These are phyloP conservation scores for Colletotrichum tropicale DNA, from an alignment of 2,329 filamentous ascomycete genomes.

Conservation along the genomic window DNA sequence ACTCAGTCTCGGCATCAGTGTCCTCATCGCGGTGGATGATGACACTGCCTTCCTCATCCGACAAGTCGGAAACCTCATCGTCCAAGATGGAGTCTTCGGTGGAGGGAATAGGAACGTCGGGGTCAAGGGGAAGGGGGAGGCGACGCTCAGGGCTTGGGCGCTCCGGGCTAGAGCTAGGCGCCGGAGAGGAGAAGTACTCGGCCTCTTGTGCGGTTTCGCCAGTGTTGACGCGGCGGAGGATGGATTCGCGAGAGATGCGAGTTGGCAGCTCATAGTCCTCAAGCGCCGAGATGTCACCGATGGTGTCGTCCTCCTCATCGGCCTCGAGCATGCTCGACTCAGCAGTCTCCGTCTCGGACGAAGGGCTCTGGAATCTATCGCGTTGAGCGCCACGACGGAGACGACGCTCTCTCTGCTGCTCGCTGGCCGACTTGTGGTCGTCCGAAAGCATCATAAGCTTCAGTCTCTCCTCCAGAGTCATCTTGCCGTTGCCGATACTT, in stretches of 20 bases:
- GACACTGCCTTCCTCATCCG: conserved; percentile 61
- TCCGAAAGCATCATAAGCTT: conserved; percentile 88
- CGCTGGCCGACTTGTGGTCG: conserved; percentile 64
- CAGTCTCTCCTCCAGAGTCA: conserved; percentile 86
- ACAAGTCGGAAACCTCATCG: conserved; percentile 34
- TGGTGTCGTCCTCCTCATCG: conserved; percentile 62
- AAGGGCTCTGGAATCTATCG: conserved; percentile 52
- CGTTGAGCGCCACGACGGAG: conserved; percentile 66
- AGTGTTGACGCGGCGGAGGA: conserved; percentile 84
- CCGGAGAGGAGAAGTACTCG: conserved; percentile 67
- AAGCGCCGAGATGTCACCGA: conserved; percentile 64
- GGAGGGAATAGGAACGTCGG: conserved; percentile 88
- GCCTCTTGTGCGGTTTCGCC: conserved; percentile 57
- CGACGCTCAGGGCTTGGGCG: conserved; percentile 46
- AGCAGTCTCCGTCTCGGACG: conserved; percentile 40
- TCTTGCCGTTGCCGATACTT: conserved; percentile 74
- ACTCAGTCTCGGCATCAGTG: conserved; percentile 67
- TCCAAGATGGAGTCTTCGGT: conserved; percentile 71
- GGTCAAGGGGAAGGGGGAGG: conserved; percentile 70
- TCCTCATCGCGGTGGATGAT: conserved; percentile 73
- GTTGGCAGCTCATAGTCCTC: conserved; percentile 71
- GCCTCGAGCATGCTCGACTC: conserved; percentile 32
- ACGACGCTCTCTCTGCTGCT: conserved; percentile 71
- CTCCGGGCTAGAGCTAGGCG: conserved; percentile 62
- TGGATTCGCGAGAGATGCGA: conserved; percentile 91